Evolutionary conservation across 2,329 filamentous ascomycete genomes (phyloP).

Genomic region (Colletotrichum sp.): DNA sequence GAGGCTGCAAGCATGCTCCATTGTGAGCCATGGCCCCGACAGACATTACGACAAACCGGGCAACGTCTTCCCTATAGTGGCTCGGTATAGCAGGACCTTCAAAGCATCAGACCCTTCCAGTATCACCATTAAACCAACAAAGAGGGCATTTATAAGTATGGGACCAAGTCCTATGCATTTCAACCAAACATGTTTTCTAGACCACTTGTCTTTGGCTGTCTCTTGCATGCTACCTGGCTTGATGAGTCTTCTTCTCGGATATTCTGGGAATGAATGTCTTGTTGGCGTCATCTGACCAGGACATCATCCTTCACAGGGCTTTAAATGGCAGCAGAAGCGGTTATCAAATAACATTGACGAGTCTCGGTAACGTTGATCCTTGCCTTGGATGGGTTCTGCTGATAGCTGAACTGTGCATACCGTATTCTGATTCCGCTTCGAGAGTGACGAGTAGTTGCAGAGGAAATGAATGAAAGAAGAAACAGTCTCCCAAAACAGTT

Average conservation of each 20-base stretch:
- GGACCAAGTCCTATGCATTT: background rate
- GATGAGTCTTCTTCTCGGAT: background rate
- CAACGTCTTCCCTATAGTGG: background rate
- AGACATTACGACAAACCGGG: background rate
- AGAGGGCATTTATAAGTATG: background rate
- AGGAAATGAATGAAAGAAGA: fast-evolving
- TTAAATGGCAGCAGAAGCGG: background rate
- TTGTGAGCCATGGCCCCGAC: background rate
- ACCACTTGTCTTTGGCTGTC: background rate
- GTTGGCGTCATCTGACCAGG: background rate
- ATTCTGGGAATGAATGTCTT: no score
- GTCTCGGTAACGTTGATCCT: background rate
- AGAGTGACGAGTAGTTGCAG: background rate
- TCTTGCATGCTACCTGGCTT: background rate
- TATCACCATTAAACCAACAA: background rate
- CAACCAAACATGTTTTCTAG: background rate
- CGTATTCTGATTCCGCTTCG: fast-evolving
- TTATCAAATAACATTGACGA: background rate
- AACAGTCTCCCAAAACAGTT: background rate
- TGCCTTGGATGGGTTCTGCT: background rate
- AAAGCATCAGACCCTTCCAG: background rate
- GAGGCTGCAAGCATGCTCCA: background rate
- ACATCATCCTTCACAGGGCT: background rate
- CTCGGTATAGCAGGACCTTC: background rate
- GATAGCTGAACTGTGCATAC: background rate